Percentiles rank a stretch among this genome's conserved stretches.
Evolutionary conservation across 1,139 yeast genomes (phyloP).

Genomic region (Candida pseudocylindracea): DNA sequence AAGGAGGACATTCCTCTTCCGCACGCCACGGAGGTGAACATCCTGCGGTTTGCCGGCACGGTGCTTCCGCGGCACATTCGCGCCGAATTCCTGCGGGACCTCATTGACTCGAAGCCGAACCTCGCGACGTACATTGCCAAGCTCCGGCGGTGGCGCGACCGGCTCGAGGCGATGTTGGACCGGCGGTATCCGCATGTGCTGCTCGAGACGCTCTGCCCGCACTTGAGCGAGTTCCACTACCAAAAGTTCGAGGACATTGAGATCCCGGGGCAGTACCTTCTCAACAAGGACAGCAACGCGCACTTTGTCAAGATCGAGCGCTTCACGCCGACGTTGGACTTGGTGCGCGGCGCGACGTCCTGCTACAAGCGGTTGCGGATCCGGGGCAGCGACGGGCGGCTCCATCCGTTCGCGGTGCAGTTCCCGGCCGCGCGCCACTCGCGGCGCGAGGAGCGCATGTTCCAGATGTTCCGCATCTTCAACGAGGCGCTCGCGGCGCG

Average conservation of each 20-base stretch:
- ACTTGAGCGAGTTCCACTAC: conserved; percentile 89
- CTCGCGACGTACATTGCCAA: conserved; percentile 70
- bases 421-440: conserved; percentile 97
- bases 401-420: conserved; percentile 88
- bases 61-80: conserved; percentile 79
- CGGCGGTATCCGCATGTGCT: conserved; percentile 58
- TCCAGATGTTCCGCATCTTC: conserved; percentile 76
- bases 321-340: conserved; percentile 73
- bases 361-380: conserved; percentile 79
- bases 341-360: conserved; percentile 81
- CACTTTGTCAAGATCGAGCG: conserved; percentile 88
- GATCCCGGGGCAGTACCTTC: conserved; percentile 86
- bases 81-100: conserved; percentile 81
- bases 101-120: conserved; percentile 73
- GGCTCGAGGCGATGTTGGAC: conserved; percentile 81
- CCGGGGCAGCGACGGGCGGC: conserved; percentile 83
- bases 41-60: conserved; percentile 80
- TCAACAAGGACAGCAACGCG: conserved; percentile 62
- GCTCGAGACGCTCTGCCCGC: conserved; percentile 83
- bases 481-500: conserved; percentile 61
- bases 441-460: conserved; percentile 85
- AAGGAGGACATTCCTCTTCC: conserved; percentile 79
- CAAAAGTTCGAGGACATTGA: conserved; percentile 96
- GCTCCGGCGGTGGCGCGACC: conserved; percentile 79
- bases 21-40: conserved; percentile 76